Evolutionary conservation across 192 early-diverging fungal species (phyloP).

Genomic region (Mortierella claussenii): DNA sequence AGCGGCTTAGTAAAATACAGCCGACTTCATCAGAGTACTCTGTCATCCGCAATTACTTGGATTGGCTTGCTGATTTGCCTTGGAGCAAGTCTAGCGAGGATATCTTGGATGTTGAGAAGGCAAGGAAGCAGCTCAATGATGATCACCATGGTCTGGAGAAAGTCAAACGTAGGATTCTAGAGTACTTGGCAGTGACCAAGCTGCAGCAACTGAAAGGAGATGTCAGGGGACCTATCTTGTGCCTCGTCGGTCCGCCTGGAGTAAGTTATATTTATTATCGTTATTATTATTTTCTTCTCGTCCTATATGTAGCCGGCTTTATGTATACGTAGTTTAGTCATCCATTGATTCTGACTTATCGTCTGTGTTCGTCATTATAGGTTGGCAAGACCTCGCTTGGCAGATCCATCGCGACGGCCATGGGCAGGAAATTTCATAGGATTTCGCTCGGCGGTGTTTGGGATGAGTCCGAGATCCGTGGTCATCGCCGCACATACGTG

Average conservation of each 20-base stretch:
- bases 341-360: background rate
- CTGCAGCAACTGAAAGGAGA: conserved; percentile 69
- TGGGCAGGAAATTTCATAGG: conserved; percentile 84
- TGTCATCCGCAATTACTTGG: conserved; percentile 81
- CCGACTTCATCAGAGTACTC: conserved; percentile 81
- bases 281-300: background rate
- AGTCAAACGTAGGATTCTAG: conserved; percentile 84
- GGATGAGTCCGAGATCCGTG: conserved; percentile 90
- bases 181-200: conserved; percentile 87
- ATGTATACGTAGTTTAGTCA: too few species aligned
- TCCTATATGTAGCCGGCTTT: too few species aligned
- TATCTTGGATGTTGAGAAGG: conserved; percentile 72
- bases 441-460: conserved; percentile 86
- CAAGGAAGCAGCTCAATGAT: conserved; percentile 74
- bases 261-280: conserved; percentile 47
- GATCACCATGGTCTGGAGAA: conserved; percentile 87
- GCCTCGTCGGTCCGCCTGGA: conserved; percentile 71
- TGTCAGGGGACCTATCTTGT: conserved; percentile 82
- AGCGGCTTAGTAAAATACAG: conserved; percentile 74
- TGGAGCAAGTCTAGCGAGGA: conserved; percentile 73
- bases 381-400: conserved; percentile 90
- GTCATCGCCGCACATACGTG: conserved; percentile 89
- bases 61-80: conserved; percentile 80
- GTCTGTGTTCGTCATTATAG: conserved; percentile 13
- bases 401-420: conserved; percentile 78